Base-by-base conservation (phyloP, 2,329 filamentous ascomycete species). In the Aspergillus fructus region DNA sequence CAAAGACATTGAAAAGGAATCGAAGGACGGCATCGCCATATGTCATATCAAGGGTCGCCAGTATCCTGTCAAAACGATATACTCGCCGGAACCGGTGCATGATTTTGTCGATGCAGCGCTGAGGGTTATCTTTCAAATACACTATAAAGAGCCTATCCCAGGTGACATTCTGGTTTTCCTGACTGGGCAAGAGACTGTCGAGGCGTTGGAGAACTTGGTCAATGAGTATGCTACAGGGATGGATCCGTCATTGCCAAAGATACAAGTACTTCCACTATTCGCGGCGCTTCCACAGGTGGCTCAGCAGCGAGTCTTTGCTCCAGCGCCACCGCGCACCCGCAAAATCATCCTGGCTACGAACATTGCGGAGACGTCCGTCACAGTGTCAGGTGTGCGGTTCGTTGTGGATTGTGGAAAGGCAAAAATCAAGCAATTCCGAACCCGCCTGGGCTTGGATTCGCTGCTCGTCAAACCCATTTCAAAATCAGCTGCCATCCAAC, bases 361-460 rank as follows among this genome's bases (percentile, higher is more conserved):
- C 68, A 97, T 99, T 66, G 94, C 94, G n/a, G 94, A 99, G 73
- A 97, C 94, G 0, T 97, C 94, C 1, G 90, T 99, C 58, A 99
- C 94, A 0, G 93, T 99, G 0, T 89, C 93, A 0, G 94, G 94
- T 2, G 92, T 99, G 6, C 86, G 91, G 4, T 94, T 89, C 65
- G 93, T 99, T 9, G 83, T 99, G 19, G 94, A 99, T 70, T 90
- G 90, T 55, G 94, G 94, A 46, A 97, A 97, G 68, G 90, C 90
- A 8, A 99, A 99, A 71, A 84, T 96, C 62, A 97, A 97, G 75
- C 89, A 96, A 63, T 99, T 92, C 71, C 88, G 93, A 13, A 85
- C 89, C 15, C 84, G 88, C 0, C 82, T 97, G 0, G 93, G 92
- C 5, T 87, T 99, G 69, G 93, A 97, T 66, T 96, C 93, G 0